Evolutionary conservation across 495 filamentous ascomycete species (phyloP).

Genomic region (Lasiosphaeria miniovina): DNA sequence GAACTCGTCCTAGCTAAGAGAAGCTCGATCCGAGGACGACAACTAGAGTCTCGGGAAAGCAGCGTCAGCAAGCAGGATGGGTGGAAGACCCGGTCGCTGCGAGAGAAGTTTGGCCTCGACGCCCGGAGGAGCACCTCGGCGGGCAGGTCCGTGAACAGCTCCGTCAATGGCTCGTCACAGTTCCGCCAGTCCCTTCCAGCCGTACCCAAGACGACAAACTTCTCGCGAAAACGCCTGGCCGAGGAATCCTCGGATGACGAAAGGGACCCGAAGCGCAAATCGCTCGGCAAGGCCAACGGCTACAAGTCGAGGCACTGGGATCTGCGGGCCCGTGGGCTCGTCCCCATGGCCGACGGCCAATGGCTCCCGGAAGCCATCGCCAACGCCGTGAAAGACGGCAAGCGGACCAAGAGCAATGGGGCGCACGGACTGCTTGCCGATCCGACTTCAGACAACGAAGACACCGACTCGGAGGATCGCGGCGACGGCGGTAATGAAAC

Average conservation of each 20-base stretch:
- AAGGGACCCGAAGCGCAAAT: constrained; percentile 19
- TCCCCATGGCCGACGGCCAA: constrained; percentile 41
- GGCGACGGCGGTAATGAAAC: constrained; percentile 5
- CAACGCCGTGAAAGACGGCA: constrained; percentile 27
- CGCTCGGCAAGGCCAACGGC: constrained; percentile 4
- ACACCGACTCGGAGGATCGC: not conserved
- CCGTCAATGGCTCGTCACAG: constrained; percentile 17
- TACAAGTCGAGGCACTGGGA: constrained; percentile 38
- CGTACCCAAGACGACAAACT: constrained; percentile 21
- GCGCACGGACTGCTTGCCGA: constrained; percentile 19
- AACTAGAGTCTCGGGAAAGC: constrained; percentile 11
- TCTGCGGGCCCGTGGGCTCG: constrained; percentile 38
- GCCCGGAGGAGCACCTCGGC: constrained; percentile 26
- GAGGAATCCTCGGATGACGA: constrained; percentile 18
- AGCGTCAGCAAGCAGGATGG: constrained; percentile 22
- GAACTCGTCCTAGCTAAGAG: constrained; percentile 18
- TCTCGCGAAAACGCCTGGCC: constrained; percentile 24
- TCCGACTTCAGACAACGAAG: constrained; percentile 1
- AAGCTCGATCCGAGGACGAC: not conserved
- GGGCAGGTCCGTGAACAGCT: constrained; percentile 20
- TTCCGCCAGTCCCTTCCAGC: constrained; percentile 24
- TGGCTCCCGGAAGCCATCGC: constrained; percentile 44
- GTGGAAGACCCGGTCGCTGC: constrained; percentile 30
- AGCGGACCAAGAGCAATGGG: constrained; percentile 21
- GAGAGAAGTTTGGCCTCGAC: constrained; percentile 31